phyloP scores from a whole-genome alignment of 371 early-diverging fungal genomes.

The Mucor saturninus region DNA sequence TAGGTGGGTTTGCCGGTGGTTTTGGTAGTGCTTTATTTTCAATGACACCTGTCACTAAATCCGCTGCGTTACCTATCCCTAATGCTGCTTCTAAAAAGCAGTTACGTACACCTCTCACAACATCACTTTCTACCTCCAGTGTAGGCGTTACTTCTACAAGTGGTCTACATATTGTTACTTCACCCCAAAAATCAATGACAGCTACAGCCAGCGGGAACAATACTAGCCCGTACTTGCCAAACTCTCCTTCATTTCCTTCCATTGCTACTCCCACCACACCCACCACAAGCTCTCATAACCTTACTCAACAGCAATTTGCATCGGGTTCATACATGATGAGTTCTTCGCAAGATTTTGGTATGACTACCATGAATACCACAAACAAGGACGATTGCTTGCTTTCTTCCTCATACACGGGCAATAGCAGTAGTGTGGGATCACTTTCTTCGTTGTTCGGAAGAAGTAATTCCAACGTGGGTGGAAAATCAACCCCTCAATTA shows the following conservation, averaged over 20 bases:
- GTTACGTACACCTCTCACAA: constrained; percentile 7
- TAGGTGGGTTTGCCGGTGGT: no score
- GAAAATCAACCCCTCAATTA: constrained; percentile 25
- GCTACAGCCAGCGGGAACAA: constrained; percentile 11
- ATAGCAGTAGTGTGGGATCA: constrained; percentile 33
- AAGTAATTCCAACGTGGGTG: constrained; percentile 15
- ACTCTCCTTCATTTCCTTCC: constrained; percentile 15
- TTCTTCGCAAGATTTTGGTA: constrained; percentile 17
- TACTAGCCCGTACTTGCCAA: constrained; percentile 21
- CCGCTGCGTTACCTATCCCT: constrained; percentile 46
- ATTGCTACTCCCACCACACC: constrained; percentile 4
- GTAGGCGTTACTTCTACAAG: constrained; percentile 2
- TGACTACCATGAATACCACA: constrained; percentile 4
- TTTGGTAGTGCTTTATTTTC: constrained; percentile 7
- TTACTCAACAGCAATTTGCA: constrained; percentile 12
- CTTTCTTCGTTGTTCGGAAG: constrained; percentile 36
- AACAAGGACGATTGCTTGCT: neutral
- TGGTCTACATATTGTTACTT: constrained; percentile 20
- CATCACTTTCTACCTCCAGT: constrained; percentile 28
- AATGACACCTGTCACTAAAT: constrained; percentile 27
- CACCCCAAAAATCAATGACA: constrained; percentile 24
- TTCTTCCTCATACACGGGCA: constrained; percentile 6
- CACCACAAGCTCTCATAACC: constrained; percentile 1
- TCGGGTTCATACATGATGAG: constrained; percentile 22
- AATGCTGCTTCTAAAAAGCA: constrained; percentile 24